phyloP scores from a whole-genome alignment of 73 alveolate species.

The Tetrahymena elliotti region DNA sequence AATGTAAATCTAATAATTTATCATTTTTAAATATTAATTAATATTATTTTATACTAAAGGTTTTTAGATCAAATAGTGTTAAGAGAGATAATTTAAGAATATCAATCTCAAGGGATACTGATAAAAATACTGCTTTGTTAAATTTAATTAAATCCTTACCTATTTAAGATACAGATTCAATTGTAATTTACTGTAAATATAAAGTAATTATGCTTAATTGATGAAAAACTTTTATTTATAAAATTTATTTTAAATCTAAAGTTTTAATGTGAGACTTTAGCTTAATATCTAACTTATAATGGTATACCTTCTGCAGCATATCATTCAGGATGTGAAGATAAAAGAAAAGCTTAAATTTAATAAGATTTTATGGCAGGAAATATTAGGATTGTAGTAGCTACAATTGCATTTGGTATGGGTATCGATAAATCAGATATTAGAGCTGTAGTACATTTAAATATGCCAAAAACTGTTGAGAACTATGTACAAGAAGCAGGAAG shows the following conservation, averaged over 20 bases:
- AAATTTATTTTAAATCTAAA: neutral
- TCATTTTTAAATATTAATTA: neutral
- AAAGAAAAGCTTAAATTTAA: constrained; percentile 52
- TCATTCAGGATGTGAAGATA: constrained; percentile 52
- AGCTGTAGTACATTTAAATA: constrained; percentile 85
- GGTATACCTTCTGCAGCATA: constrained; percentile 17
- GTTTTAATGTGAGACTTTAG: constrained; percentile 17
- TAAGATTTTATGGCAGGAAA: constrained; percentile 64
- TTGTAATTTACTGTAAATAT: constrained; percentile 44
- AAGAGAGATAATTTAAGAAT: constrained; percentile 55
- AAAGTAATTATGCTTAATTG: neutral
- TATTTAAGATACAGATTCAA: constrained; percentile 27
- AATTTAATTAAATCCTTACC: constrained; percentile 34
- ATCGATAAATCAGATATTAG: constrained; percentile 91
- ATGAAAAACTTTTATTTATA: neutral
- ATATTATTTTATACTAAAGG: neutral
- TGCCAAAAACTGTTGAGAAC: constrained; percentile 88
- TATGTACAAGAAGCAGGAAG: constrained; percentile 94
- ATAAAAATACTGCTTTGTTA: constrained; percentile 52
- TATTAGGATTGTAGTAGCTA: constrained; percentile 79
- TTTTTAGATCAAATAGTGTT: neutral
- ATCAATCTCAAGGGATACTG: constrained; percentile 63
- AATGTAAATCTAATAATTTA: neutral
- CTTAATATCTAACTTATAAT: constrained; percentile 16
- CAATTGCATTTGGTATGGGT: constrained; percentile 97